Evolutionary conservation across 202 grass and related monocot species (phyloP), one percentile per base, ranked within the genome.

Genomic region (Eragrostis tef): DNA sequence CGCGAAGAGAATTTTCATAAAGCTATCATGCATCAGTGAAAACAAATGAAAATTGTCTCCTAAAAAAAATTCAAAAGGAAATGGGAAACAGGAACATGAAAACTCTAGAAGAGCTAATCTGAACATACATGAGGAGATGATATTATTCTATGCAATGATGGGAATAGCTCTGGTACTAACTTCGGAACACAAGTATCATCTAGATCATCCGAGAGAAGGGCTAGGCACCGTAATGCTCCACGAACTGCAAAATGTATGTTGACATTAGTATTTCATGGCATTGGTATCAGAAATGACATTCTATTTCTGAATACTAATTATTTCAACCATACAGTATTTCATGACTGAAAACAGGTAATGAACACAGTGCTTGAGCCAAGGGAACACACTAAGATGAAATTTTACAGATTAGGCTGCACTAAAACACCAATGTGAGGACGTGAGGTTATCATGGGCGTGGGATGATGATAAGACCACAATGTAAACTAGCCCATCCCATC

Each of bases 161-260:
- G 90, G 72, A 94, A 93, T 73, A 98, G 77, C 72, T 90, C 84
- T 47, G 95, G 95, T 36, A 98, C 79, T 82, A 98, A 87, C 87
- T 91, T 93, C 31, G 95, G 95, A 78, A 94, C 87, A 78, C 79
- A 89, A 15, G 78, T 86, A 83, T 98, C 92, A 88, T 98, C 95
- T 58, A 98, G 78, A 98, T 98, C 95, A 90, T 88, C 92, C 24
- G 92, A 93, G 13, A 98, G 68, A 86, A 98, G 92, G 53, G 95
- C 90, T 69, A 98, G 83, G 73, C 95, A 98, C 91, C 95, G 94
- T 90, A 98, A 88, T 75, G 92, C 88, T 86, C 95, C 95, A 80
- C 74, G 88, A 67, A 98, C 95, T 98, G 79, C 63, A 86, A 68
- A 57, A 44, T 45, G 14, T 17, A 80, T 36, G 5, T 84, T 67